Evolutionary conservation across 345 rosid genomes (phyloP).

Genomic region (Streptanthus diversifolius): DNA sequence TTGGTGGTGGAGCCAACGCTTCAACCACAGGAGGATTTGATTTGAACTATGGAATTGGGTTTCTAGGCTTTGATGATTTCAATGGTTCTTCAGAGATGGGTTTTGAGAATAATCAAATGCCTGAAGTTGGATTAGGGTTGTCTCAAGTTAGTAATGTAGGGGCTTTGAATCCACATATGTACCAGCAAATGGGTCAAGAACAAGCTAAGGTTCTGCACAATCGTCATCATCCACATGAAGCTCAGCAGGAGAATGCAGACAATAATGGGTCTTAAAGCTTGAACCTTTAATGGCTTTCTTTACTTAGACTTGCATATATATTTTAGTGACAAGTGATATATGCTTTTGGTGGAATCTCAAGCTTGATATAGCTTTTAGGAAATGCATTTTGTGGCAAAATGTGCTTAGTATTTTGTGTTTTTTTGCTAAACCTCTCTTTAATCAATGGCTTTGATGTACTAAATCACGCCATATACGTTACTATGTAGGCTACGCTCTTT

Average conservation of each 20-base stretch:
- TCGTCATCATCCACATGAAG: background rate
- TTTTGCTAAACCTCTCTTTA: background rate
- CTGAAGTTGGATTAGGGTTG: background rate
- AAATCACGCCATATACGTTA: background rate
- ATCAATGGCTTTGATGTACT: background rate
- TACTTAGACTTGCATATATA: slow-evolving; percentile 12
- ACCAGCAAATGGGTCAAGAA: background rate
- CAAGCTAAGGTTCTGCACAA: background rate
- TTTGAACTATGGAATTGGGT: slow-evolving; percentile 12
- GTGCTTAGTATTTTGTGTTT: background rate
- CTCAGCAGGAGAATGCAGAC: slow-evolving; percentile 5
- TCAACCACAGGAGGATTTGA: background rate
- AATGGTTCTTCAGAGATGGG: slow-evolving; percentile 11
- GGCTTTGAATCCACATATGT: slow-evolving; percentile 1
- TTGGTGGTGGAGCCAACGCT: background rate
- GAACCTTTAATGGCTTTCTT: background rate
- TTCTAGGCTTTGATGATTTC: slow-evolving; percentile 3
- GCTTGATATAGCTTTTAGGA: background rate
- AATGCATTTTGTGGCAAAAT: background rate
- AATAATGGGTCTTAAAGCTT: slow-evolving; percentile 1
- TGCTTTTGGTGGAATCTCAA: slow-evolving; percentile 14
- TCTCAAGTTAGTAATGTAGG: too few relatives aligned
- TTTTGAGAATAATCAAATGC: background rate
- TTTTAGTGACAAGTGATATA: background rate
- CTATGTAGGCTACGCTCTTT: background rate